Percentiles rank a stretch among this genome's conserved stretches.
Evolutionary conservation across 257 asterid genomes (phyloP).

Genomic region (Solanum infundibuliforme): DNA sequence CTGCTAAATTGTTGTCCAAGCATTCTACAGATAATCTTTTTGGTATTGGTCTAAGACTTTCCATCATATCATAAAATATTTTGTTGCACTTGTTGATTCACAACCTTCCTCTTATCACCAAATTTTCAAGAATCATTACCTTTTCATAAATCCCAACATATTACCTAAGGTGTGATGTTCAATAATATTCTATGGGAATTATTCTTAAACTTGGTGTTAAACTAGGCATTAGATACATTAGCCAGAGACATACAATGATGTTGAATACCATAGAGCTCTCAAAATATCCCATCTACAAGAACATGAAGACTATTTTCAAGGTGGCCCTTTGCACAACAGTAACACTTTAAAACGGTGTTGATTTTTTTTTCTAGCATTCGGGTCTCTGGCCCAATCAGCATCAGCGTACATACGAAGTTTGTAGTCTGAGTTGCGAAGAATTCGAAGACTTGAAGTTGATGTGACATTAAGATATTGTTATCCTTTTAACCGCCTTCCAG

Average conservation of each 20-base stretch:
- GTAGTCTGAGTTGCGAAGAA: not conserved
- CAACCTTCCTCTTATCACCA: not conserved
- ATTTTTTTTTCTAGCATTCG: too few relatives aligned
- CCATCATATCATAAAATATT: too few relatives aligned
- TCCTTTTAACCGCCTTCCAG: too few relatives aligned
- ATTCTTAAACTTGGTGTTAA: not conserved
- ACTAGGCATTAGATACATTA: not conserved
- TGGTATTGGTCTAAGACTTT: not conserved
- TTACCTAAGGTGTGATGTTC: not conserved
- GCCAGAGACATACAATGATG: not conserved
- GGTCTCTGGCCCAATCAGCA: not conserved
- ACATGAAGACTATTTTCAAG: too few relatives aligned
- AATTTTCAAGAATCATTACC: not conserved
- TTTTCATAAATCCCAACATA: not conserved
- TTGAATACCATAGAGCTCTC: not conserved
- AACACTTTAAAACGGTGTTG: too few relatives aligned
- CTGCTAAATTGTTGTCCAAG: not conserved
- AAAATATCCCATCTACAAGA: not conserved
- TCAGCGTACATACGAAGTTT: not conserved
- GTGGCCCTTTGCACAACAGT: too few relatives aligned
- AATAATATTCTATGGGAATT: not conserved
- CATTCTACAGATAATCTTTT: not conserved
- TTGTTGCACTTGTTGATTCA: not conserved
- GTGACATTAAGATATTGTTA: too few relatives aligned
- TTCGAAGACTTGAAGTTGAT: not conserved